phyloP scores from a whole-genome alignment of 768 basidiomycete genomes.

The Lactifluus rugatus region DNA sequence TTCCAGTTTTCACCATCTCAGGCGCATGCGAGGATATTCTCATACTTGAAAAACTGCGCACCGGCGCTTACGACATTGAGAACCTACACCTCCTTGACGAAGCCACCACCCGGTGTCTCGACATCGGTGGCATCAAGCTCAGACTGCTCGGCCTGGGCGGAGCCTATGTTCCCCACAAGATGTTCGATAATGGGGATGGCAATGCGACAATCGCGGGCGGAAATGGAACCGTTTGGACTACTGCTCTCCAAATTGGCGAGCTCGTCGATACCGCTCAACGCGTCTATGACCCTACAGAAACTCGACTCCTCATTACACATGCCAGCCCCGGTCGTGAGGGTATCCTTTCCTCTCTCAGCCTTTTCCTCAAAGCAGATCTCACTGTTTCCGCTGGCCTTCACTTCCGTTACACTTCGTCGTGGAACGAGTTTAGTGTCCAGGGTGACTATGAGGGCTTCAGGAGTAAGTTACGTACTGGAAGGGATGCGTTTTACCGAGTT shows the following conservation, averaged over 20 bases:
- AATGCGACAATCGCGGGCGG: constrained; percentile 96
- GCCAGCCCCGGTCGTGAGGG: constrained; percentile 90
- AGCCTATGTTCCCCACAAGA: constrained; percentile 88
- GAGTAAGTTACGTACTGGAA: constrained; percentile 65
- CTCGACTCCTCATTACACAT: constrained; percentile 87
- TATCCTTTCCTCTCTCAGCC: constrained; percentile 80
- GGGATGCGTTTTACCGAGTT: constrained; percentile 81
- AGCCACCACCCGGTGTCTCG: constrained; percentile 84
- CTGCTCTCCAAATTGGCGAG: constrained; percentile 94
- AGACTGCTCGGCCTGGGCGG: constrained; percentile 94
- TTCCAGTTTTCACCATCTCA: constrained; percentile 95
- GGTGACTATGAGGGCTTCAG: constrained; percentile 82
- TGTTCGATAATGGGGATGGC: constrained; percentile 91
- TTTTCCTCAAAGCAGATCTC: constrained; percentile 88
- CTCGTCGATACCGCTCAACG: constrained; percentile 95
- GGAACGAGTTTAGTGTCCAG: constrained; percentile 95
- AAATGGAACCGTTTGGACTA: constrained; percentile 98
- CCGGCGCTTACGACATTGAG: constrained; percentile 69
- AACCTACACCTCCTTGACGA: constrained; percentile 93
- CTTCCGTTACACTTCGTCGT: constrained; percentile 92
- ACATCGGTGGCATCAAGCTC: constrained; percentile 88
- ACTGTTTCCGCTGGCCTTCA: constrained; percentile 92
- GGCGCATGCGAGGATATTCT: constrained; percentile 95
- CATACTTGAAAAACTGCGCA: constrained; percentile 87
- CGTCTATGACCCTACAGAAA: constrained; percentile 87